Evolutionary conservation across 441 rosid species (phyloP).

Genomic region (Lepidium campestre): DNA sequence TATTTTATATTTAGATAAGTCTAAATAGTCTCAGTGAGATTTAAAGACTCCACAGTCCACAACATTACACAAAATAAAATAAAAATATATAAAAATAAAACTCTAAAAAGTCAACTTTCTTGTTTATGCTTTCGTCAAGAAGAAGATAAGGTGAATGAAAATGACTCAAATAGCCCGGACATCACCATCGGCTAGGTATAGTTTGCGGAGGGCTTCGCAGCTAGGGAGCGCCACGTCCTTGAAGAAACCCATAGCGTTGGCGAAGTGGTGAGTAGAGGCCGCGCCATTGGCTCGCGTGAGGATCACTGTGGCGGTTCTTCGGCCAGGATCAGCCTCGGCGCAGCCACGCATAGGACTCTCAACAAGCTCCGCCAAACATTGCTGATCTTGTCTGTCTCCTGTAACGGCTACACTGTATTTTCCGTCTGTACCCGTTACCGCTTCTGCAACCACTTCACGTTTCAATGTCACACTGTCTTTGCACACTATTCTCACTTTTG

Average conservation of each 20-base stretch:
- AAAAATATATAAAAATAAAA: neutral
- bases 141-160: neutral
- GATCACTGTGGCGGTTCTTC: constrained; percentile 42
- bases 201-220: constrained; percentile 39
- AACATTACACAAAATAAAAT: neutral
- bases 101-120: neutral
- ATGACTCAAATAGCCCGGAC: constrained; percentile 21
- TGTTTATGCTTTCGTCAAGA: neutral
- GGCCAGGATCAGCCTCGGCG: constrained; percentile 30
- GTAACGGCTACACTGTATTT: constrained; percentile 33
- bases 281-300: constrained; percentile 69
- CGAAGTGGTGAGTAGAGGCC: constrained; percentile 38
- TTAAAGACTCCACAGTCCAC: neutral
- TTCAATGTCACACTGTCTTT: constrained; percentile 29
- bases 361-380: constrained; percentile 38
- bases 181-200: constrained; percentile 25
- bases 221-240: constrained; percentile 34
- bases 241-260: constrained; percentile 63
- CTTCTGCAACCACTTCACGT: constrained; percentile 23
- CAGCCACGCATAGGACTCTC: constrained; percentile 40
- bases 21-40: neutral
- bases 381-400: constrained; percentile 47
- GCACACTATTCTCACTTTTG: constrained; percentile 46
- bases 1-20: constrained; percentile 1
- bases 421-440: constrained; percentile 36